These are phyloP conservation scores for Pterocarpus macrocarpus DNA, from an alignment of 306 rosid species.

Conservation along the genomic window DNA sequence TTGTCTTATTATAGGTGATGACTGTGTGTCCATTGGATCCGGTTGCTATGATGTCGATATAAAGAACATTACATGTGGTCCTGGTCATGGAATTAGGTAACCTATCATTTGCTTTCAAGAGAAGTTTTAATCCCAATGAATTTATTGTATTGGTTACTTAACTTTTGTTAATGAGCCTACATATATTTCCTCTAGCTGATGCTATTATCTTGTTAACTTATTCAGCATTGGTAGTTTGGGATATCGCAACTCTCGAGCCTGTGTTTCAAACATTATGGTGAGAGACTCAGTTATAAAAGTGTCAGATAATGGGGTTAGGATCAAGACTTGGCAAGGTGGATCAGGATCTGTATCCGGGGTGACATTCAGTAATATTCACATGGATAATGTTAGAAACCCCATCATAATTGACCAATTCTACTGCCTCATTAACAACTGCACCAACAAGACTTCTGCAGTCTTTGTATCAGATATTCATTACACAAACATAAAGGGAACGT, in stretches of 20 bases:
- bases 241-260: constrained; percentile 76
- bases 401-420: constrained; percentile 90
- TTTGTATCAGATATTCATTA: constrained; percentile 70
- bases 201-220: background rate
- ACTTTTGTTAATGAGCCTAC: background rate
- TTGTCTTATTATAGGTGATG: constrained; percentile 72
- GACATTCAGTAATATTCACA: constrained; percentile 79
- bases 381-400: constrained; percentile 85
- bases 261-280: constrained; percentile 79
- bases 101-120: background rate
- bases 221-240: constrained; percentile 94
- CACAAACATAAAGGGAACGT: constrained; percentile 82
- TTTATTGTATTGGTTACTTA: too few species aligned
- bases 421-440: constrained; percentile 70
- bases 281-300: constrained; percentile 75
- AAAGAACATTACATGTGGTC: constrained; percentile 89
- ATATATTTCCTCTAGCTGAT: background rate
- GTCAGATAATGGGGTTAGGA: constrained; percentile 83
- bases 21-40: constrained; percentile 91
- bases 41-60: constrained; percentile 84
- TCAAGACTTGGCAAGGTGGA: constrained; percentile 99
- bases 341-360: constrained; percentile 80
- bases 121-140: background rate
- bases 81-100: constrained; percentile 96
- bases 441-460: constrained; percentile 83